Evolutionary conservation across 352 stramenopile species (phyloP).

Genomic region (Phytophthora lateralis): DNA sequence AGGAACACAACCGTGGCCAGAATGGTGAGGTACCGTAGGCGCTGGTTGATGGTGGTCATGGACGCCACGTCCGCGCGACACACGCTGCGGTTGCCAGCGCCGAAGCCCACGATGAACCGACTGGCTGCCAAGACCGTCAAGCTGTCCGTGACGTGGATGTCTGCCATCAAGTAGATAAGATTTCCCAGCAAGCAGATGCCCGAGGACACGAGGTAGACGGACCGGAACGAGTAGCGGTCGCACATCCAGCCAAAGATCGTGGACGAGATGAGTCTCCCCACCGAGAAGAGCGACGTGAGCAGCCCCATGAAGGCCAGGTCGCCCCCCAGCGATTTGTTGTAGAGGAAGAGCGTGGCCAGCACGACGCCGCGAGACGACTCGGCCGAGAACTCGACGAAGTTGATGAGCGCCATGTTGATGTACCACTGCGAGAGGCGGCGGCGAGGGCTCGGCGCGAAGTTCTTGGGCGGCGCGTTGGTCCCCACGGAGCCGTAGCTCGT

Average conservation of each 20-base stretch:
- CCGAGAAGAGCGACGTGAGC: conserved; percentile 82
- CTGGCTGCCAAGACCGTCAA: conserved; percentile 55
- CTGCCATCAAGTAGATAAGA: conserved; percentile 76
- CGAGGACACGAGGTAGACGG: conserved; percentile 82
- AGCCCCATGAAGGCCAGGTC: conserved; percentile 81
- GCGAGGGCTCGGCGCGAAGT: conserved; percentile 49
- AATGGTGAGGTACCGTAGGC: conserved; percentile 77
- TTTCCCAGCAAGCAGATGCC: conserved; percentile 74
- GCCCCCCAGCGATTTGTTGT: conserved; percentile 81
- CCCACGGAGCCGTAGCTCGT: conserved; percentile 40
- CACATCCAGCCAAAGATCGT: conserved; percentile 87
- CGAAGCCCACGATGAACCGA: conserved; percentile 81
- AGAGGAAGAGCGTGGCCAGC: conserved; percentile 83
- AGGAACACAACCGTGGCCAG: conserved; percentile 79
- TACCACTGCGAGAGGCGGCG: conserved; percentile 63
- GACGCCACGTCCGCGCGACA: conserved; percentile 75
- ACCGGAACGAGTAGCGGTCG: conserved; percentile 81
- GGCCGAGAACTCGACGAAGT: conserved; percentile 85
- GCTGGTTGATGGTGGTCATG: conserved; percentile 74
- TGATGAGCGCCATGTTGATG: conserved; percentile 83
- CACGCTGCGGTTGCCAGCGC: conserved; percentile 78
- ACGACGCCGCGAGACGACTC: conserved; percentile 81
- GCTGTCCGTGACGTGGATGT: conserved; percentile 62
- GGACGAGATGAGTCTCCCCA: conserved; percentile 82
- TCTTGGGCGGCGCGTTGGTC: conserved; percentile 30